A percentile compares a stretch with the other conserved stretches of the same genome.
Conservation (phyloP, 352 stramenopile genomes). For the Phytophthora capsici region DNA sequence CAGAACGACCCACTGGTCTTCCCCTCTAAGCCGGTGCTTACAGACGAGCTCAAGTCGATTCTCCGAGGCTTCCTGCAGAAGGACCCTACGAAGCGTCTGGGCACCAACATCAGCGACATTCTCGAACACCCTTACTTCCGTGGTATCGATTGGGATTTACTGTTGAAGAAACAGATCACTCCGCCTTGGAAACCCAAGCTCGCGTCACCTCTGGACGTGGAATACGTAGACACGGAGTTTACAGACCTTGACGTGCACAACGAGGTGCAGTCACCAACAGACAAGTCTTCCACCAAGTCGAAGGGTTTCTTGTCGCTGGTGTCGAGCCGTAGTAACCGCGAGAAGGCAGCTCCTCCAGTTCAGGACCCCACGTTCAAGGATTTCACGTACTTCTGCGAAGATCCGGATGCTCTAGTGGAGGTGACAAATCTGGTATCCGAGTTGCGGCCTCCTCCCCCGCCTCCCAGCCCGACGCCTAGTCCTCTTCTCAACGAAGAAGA, state of each 20-base stretch:
- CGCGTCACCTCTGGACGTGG: conserved; percentile 81
- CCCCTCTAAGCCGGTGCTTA: conserved; percentile 69
- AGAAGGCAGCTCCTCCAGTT: conserved; percentile 76
- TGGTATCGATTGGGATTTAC: conserved; percentile 84
- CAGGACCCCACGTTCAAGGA: conserved; percentile 91
- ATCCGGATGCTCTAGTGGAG: conserved; percentile 85
- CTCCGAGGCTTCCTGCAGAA: conserved; percentile 86
- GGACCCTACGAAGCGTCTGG: conserved; percentile 85
- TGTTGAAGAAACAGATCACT: conserved; percentile 85
- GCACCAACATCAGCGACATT: conserved; percentile 89
- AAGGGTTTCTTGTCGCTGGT: conserved; percentile 88
- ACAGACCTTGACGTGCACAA: conserved; percentile 83
- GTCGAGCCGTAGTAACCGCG: conserved; percentile 61
- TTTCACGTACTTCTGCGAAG: conserved; percentile 91
- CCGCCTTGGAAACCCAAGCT: conserved; percentile 89
- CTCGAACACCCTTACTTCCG: conserved; percentile 82
- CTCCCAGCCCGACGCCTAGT: conserved; percentile 19
- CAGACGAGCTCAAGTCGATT: conserved; percentile 82
- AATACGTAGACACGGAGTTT: conserved; percentile 89
- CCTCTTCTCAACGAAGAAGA: conserved; percentile 47
- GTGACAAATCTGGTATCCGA: conserved; percentile 84
- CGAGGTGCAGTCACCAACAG: conserved; percentile 86
- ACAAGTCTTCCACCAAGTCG: conserved; percentile 73
- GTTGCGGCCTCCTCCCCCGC: conserved; percentile 58
- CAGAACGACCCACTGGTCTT: conserved; percentile 88